Conservation (phyloP, 2,329 filamentous ascomycete species). For the Aspergillus texensis region DNA sequence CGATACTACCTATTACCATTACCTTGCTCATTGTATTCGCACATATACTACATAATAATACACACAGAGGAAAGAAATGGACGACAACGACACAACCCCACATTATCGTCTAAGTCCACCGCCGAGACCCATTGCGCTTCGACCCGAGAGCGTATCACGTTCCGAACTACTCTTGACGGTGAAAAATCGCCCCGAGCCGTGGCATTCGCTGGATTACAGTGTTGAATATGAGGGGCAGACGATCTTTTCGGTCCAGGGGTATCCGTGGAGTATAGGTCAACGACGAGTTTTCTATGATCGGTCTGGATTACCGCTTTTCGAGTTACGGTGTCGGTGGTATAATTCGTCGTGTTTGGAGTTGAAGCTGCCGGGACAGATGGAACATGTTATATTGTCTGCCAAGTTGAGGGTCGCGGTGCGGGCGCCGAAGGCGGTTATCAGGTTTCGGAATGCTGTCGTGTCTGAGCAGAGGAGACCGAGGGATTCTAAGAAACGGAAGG, state of each 20-base stretch:
- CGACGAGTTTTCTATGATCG: conserved; percentile 20
- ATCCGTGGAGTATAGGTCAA: conserved; percentile 19
- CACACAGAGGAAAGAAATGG: background rate
- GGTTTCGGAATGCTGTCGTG: conserved; percentile 14
- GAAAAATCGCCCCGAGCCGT: conserved; percentile 19
- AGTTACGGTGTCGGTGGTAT: conserved; percentile 20
- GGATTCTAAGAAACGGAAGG: background rate
- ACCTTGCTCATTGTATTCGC: background rate
- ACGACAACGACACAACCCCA: background rate
- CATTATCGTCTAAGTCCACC: conserved; percentile 1
- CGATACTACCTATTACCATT: too few species aligned
- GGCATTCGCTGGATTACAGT: conserved; percentile 22
- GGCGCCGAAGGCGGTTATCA: conserved; percentile 14
- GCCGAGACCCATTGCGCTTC: conserved; percentile 17
- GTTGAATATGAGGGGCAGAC: conserved; percentile 11
- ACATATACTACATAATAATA: background rate
- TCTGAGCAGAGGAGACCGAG: background rate
- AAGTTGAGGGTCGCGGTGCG: conserved; percentile 20
- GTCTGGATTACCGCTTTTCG: conserved; percentile 21
- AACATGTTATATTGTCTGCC: conserved; percentile 13
- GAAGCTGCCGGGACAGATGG: conserved; percentile 14
- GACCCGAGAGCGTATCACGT: conserved; percentile 15
- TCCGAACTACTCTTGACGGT: conserved; percentile 13
- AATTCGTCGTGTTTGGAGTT: conserved; percentile 17
- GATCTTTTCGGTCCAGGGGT: conserved; percentile 17